Evolutionary conservation across 768 basidiomycete genomes (phyloP).

Genomic region (Infundibulicybe gibba): DNA sequence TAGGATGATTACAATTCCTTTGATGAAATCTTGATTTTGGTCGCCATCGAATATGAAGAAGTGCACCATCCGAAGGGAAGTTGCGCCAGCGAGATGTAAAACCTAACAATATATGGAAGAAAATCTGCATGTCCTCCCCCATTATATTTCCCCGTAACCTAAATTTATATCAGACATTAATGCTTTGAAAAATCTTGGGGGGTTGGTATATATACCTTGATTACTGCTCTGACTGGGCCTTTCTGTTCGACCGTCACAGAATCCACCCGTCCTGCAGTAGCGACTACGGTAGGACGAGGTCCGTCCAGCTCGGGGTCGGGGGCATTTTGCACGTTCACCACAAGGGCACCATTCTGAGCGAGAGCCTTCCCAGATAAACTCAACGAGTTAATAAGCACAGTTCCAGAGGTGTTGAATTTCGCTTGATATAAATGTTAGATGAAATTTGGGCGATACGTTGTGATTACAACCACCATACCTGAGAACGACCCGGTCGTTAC

Average conservation of each 20-base stretch:
- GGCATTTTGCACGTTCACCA: constrained; percentile 27
- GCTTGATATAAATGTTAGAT: constrained; percentile 10
- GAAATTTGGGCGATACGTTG: neutral
- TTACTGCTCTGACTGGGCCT: constrained; percentile 32
- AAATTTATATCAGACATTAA: neutral
- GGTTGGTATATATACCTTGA: constrained; percentile 20
- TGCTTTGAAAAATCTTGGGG: too few relatives aligned
- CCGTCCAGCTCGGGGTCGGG: constrained; percentile 28
- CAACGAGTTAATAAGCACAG: constrained; percentile 24
- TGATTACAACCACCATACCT: constrained; percentile 13
- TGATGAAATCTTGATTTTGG: constrained; percentile 33
- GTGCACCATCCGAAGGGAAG: constrained; percentile 26
- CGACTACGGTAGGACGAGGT: constrained; percentile 15
- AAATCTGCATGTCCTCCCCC: constrained; percentile 27
- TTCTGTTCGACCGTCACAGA: constrained; percentile 28
- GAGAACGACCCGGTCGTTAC: constrained; percentile 31
- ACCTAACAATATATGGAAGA: constrained; percentile 30
- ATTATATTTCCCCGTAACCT: constrained; percentile 32
- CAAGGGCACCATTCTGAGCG: constrained; percentile 23
- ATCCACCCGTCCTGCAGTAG: constrained; percentile 21
- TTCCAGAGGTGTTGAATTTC: constrained; percentile 27
- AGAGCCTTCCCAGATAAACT: constrained; percentile 21
- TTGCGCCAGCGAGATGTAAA: constrained; percentile 30
- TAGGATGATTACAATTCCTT: constrained; percentile 21
- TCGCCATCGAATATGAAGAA: constrained; percentile 37